Evolutionary conservation across 192 early-diverging fungal species (phyloP).

Genomic region (Podila epicladia): DNA sequence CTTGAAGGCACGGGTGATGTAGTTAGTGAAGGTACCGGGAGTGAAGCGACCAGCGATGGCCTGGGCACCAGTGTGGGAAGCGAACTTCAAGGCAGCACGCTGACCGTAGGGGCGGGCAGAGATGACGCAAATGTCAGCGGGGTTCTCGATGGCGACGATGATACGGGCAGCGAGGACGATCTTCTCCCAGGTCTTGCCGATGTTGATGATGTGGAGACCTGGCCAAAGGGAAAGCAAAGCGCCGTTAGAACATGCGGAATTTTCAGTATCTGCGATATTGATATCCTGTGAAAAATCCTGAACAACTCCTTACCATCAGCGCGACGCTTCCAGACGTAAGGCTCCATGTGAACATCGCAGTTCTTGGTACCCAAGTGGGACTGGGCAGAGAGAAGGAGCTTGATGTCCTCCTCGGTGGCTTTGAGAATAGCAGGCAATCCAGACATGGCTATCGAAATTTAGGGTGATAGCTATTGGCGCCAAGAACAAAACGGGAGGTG

Average conservation of each 20-base stretch:
- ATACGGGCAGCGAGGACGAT: slow-evolving; percentile 98
- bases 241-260: neutral
- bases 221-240: neutral
- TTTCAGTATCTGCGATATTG: neutral
- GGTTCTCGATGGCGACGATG: slow-evolving; percentile 99
- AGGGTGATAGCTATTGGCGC: slow-evolving; percentile 47
- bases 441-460: slow-evolving; percentile 57
- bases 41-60: slow-evolving; percentile 99
- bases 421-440: slow-evolving; percentile 58
- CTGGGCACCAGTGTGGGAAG: slow-evolving; percentile 97
- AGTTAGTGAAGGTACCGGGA: slow-evolving; percentile 99
- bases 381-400: slow-evolving; percentile 95
- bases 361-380: slow-evolving; percentile 99
- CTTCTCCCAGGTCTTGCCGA: slow-evolving; percentile 99
- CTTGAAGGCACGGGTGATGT: slow-evolving; percentile 99
- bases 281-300: neutral
- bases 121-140: slow-evolving; percentile 96
- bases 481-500: neutral
- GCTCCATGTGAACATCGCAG: slow-evolving; percentile 91
- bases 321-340: slow-evolving; percentile 98
- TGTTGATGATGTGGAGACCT: slow-evolving; percentile 99
- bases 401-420: slow-evolving; percentile 93
- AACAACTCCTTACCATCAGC: slow-evolving; percentile 76
- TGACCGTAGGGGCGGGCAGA: slow-evolving; percentile 97
- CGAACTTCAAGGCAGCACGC: slow-evolving; percentile 99